Percentiles rank a stretch among this genome's conserved stretches.
These are phyloP conservation scores for Linum usitatissimum DNA, from an alignment of 345 rosid species.

Conservation along the genomic window DNA sequence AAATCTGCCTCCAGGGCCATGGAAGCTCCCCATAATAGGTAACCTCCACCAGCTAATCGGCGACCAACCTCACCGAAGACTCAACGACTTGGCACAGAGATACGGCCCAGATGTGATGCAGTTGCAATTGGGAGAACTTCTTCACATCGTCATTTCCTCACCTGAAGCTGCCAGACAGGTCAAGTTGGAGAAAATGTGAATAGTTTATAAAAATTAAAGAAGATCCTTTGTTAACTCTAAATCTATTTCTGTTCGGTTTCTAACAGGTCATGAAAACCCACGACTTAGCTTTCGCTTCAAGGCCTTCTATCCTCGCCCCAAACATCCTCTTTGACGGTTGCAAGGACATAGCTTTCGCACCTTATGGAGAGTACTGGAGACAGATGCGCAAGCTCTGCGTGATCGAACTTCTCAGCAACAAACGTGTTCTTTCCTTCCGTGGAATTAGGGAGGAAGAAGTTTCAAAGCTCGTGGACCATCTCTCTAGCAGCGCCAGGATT, in stretches of 20 bases:
- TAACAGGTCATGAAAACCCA: not conserved
- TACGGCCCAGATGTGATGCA: not conserved
- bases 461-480: not conserved
- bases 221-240: no score
- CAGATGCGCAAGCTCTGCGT: not conserved
- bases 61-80: not conserved
- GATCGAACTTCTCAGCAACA: not conserved
- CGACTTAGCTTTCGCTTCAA: not conserved
- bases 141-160: not conserved
- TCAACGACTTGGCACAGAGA: not conserved
- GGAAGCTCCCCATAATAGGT: not conserved
- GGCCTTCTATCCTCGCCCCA: not conserved
- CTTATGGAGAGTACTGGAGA: not conserved
- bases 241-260: no score
- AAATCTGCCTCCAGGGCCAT: not conserved
- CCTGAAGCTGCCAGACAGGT: not conserved
- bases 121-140: not conserved
- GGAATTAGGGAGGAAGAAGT: not conserved
- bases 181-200: no score
- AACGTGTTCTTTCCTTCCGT: not conserved
- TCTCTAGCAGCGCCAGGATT: not conserved
- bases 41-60: not conserved
- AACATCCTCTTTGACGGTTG: not conserved
- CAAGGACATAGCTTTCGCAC: not conserved
- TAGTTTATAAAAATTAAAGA: no score